phyloP scores from a whole-genome alignment of 2,329 filamentous ascomycete species.

The Cordyceps militaris region DNA sequence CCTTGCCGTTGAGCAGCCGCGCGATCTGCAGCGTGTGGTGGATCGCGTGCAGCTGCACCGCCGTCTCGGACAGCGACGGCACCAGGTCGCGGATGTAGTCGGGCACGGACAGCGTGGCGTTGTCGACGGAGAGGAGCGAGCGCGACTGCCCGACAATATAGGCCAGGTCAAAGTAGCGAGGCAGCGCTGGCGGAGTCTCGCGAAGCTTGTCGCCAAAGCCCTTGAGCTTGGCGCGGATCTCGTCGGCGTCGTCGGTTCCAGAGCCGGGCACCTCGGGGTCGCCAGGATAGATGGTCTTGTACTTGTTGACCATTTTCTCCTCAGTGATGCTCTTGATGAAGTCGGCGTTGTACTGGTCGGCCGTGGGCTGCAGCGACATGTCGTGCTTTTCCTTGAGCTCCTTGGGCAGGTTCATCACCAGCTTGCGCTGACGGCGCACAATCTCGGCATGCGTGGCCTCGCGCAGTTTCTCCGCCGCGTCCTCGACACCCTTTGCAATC shows the following conservation, averaged over 20 bases:
- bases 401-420: background rate
- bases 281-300: background rate
- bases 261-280: background rate
- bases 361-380: constrained; percentile 1
- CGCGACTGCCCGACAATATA: background rate
- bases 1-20: background rate
- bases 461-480: background rate
- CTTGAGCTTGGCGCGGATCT: background rate
- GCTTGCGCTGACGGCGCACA: background rate
- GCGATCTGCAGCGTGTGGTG: background rate
- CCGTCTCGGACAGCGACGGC: background rate
- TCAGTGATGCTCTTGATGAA: background rate
- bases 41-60: background rate
- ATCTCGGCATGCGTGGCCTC: background rate
- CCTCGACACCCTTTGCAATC: background rate
- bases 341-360: background rate
- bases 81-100: background rate
- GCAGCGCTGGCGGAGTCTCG: background rate
- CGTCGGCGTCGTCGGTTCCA: background rate
- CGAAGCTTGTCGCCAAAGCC: background rate
- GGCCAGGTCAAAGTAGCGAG: background rate
- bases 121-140: background rate
- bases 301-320: background rate
- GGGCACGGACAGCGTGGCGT: background rate
- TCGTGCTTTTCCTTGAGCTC: background rate